A percentile compares a stretch with the other conserved stretches of the same genome.
Evolutionary conservation across 1,139 yeast species (phyloP).

Genomic region (Candida tetrigidarum): DNA sequence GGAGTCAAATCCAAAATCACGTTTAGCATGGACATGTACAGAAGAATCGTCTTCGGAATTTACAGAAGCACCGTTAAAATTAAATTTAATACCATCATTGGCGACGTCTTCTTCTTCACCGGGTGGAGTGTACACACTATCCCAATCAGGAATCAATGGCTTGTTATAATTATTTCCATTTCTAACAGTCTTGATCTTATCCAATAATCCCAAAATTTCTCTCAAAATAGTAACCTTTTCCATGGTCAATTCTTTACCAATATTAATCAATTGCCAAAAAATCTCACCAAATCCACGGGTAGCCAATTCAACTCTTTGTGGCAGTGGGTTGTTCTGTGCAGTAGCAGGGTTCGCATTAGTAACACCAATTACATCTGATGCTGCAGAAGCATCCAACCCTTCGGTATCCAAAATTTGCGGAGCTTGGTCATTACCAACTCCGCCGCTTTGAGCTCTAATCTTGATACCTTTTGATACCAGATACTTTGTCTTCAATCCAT

Average conservation of each 20-base stretch:
- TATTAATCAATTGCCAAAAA: conserved; percentile 17
- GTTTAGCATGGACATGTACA: not conserved
- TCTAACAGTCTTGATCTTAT: conserved; percentile 12
- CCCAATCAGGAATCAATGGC: conserved; percentile 9
- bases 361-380: not conserved
- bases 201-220: conserved; percentile 16
- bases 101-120: conserved; percentile 4
- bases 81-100: conserved; percentile 1
- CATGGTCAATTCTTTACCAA: conserved; percentile 17
- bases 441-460: conserved; percentile 10
- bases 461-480: conserved; percentile 8
- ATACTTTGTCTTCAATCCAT: conserved; percentile 11
- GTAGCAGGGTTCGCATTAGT: conserved; percentile 4
- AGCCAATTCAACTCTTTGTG: conserved; percentile 10
- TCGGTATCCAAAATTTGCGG: not conserved
- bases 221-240: conserved; percentile 17
- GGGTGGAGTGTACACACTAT: conserved; percentile 7
- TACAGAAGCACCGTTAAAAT: not conserved
- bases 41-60: not conserved
- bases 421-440: not conserved
- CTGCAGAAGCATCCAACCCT: not conserved
- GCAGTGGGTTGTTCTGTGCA: not conserved
- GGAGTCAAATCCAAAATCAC: not conserved
- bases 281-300: conserved; percentile 16
- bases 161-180: conserved; percentile 3